Conservation (phyloP, 805 yeast species). For the Zygosaccharomyces bisporus region DNA sequence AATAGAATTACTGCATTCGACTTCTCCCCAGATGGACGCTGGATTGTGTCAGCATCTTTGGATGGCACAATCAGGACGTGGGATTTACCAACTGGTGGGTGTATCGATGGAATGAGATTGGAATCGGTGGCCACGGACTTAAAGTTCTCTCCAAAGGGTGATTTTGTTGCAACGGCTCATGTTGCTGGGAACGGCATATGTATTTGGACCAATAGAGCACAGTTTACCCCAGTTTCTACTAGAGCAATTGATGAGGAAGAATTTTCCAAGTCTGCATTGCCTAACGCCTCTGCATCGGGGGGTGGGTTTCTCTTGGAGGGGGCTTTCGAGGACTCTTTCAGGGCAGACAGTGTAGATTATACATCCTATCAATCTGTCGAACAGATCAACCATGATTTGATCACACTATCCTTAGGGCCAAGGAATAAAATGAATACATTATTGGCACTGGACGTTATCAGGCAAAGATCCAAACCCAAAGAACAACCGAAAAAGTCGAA, state of each 20-base stretch:
- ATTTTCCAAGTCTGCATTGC: slow-evolving; percentile 58
- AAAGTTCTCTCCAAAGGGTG: slow-evolving; percentile 82
- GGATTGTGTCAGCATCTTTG: slow-evolving; percentile 79
- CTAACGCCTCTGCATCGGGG: slow-evolving; percentile 76
- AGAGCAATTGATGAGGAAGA: slow-evolving; percentile 74
- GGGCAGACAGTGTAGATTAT: slow-evolving; percentile 29
- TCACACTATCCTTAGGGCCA: slow-evolving; percentile 76
- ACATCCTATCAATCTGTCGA: slow-evolving; percentile 49
- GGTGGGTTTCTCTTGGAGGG: slow-evolving; percentile 72
- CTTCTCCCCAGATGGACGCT: slow-evolving; percentile 92
- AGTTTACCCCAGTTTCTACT: slow-evolving; percentile 71
- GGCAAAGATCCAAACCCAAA: slow-evolving; percentile 80
- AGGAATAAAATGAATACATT: slow-evolving; percentile 75
- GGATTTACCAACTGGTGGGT: slow-evolving; percentile 96
- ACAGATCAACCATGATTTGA: slow-evolving; percentile 58
- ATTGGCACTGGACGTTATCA: slow-evolving; percentile 77
- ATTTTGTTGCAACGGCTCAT: slow-evolving; percentile 87
- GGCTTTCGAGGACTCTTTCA: slow-evolving; percentile 54
- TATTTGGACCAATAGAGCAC: slow-evolving; percentile 89
- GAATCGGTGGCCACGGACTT: slow-evolving; percentile 77
- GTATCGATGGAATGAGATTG: slow-evolving; percentile 85
- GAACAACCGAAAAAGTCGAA: slow-evolving; percentile 86
- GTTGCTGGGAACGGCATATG: slow-evolving; percentile 86
- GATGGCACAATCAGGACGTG: slow-evolving; percentile 91
- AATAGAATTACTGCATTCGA: slow-evolving; percentile 84